Evolutionary conservation across 2,329 filamentous ascomycete genomes (phyloP).

Genomic region (Monosporascus cannonballus): DNA sequence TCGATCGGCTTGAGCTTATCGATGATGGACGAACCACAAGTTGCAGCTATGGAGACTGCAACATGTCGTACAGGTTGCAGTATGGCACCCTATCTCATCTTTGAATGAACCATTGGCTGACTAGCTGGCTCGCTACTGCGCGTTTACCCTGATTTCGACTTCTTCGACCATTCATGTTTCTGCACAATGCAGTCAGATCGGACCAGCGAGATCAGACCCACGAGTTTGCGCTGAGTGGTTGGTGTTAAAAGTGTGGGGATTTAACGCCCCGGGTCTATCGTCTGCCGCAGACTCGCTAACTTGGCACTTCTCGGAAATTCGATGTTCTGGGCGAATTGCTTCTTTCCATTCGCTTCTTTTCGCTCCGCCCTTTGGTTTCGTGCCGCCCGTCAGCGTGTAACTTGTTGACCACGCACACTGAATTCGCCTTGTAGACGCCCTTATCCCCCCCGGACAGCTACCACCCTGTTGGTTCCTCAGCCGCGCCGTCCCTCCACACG

Average conservation of each 20-base stretch:
- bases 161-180: slow-evolving; percentile 7
- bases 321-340: not conserved
- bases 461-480: not conserved
- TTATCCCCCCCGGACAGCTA: not conserved
- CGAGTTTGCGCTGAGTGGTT: not conserved
- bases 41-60: not conserved
- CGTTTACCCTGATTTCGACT: slow-evolving; percentile 9
- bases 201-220: not conserved
- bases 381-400: no score
- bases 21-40: not conserved
- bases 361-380: no score
- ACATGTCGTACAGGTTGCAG: slow-evolving; percentile 6
- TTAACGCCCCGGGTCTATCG: no score
- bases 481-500: not conserved
- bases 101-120: not conserved
- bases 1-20: no score
- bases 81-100: slow-evolving; percentile 1
- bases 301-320: not conserved
- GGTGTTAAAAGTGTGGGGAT: not conserved
- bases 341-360: no score
- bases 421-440: not conserved
- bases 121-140: slow-evolving; percentile 13
- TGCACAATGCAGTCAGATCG: not conserved
- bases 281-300: no score
- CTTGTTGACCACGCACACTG: no score